Percentiles rank a stretch among this genome's conserved stretches.
Evolutionary conservation across 805 yeast genomes (phyloP).

Genomic region (Kazachstania kunashirensis): DNA sequence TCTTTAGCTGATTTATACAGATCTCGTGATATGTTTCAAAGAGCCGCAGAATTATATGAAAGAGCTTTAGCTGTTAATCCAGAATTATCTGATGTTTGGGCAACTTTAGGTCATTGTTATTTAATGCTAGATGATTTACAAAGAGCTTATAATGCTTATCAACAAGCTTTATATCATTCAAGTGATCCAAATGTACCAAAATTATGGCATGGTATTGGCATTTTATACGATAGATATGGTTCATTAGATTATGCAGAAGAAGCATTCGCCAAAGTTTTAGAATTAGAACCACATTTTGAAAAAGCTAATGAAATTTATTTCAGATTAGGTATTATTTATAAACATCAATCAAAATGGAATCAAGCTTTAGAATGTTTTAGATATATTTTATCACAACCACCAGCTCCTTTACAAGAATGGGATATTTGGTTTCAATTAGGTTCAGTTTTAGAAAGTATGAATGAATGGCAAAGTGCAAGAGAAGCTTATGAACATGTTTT

Average conservation of each 20-base stretch:
- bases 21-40: slow-evolving; percentile 79
- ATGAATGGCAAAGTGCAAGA: slow-evolving; percentile 82
- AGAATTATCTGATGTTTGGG: slow-evolving; percentile 95
- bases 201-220: slow-evolving; percentile 98
- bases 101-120: slow-evolving; percentile 90
- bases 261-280: slow-evolving; percentile 92
- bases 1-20: slow-evolving; percentile 83
- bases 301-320: slow-evolving; percentile 94
- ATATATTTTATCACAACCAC: slow-evolving; percentile 83
- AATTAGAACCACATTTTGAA: slow-evolving; percentile 91
- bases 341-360: slow-evolving; percentile 80
- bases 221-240: slow-evolving; percentile 91
- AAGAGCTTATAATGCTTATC: slow-evolving; percentile 93
- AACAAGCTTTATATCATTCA: slow-evolving; percentile 84
- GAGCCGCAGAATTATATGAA: slow-evolving; percentile 91
- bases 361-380: slow-evolving; percentile 91
- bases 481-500: slow-evolving; percentile 94
- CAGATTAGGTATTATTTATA: slow-evolving; percentile 91
- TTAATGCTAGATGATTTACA: slow-evolving; percentile 93
- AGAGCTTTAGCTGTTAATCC: slow-evolving; percentile 73
- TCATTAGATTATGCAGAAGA: slow-evolving; percentile 96
- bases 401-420: slow-evolving; percentile 89
- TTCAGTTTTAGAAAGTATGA: slow-evolving; percentile 85
- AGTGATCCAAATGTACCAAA: slow-evolving; percentile 93
- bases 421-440: slow-evolving; percentile 99